Conservation (phyloP, 1,139 yeast genomes). For the Debaryomycetaceae sp. region DNA sequence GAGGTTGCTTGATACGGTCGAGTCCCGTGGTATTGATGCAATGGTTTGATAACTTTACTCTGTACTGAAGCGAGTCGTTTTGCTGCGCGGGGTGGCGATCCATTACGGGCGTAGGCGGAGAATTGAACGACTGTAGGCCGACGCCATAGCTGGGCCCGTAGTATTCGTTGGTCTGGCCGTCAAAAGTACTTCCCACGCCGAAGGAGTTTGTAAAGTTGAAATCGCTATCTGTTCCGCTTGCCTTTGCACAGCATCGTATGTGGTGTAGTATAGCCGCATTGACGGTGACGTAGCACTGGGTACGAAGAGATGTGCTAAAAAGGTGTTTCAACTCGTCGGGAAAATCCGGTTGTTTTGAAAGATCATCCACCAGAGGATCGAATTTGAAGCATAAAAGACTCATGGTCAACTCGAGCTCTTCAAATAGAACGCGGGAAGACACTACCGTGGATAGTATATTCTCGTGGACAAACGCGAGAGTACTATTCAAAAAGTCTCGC, state of each 20-base stretch:
- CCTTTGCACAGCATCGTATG: conserved; percentile 5
- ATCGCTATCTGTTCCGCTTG: conserved; percentile 12
- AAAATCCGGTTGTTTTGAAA: conserved; percentile 30
- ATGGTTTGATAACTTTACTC: too few species aligned
- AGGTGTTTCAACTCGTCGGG: conserved; percentile 43
- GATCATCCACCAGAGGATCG: conserved; percentile 21
- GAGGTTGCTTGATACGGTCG: too few species aligned
- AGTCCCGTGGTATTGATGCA: too few species aligned
- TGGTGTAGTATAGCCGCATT: conserved; percentile 40
- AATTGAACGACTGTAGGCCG: background rate
- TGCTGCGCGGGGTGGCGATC: background rate
- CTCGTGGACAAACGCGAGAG: conserved; percentile 51
- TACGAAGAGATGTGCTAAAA: conserved; percentile 43
- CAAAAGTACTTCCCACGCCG: conserved; percentile 1
- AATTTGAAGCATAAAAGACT: conserved; percentile 49
- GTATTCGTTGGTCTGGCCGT: background rate
- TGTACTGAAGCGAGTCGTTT: background rate
- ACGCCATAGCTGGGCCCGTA: background rate
- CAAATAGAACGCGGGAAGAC: conserved; percentile 37
- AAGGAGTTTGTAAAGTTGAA: too few species aligned
- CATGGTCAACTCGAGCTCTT: conserved; percentile 63
- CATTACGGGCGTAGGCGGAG: background rate
- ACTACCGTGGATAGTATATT: conserved; percentile 50
- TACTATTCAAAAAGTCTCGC: conserved; percentile 39
- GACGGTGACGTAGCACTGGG: conserved; percentile 48